Conservation (phyloP, 208 protist genomes). For the Acanthamoeba culbertsoni region DNA sequence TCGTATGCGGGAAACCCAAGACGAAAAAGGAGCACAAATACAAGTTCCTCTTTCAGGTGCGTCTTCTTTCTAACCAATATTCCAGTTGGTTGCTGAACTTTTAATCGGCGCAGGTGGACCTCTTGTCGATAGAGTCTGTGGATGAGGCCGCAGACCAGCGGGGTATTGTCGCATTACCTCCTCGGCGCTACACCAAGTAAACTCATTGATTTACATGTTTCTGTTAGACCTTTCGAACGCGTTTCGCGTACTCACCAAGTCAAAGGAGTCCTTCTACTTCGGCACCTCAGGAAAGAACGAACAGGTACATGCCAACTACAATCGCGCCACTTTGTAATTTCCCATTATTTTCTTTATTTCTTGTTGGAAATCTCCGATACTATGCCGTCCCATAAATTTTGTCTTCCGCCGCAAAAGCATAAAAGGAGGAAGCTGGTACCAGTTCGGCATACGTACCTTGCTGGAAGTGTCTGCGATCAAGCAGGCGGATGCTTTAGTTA, state of each 20-base stretch:
- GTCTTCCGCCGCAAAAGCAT: neutral
- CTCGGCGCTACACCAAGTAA: neutral
- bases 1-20: neutral
- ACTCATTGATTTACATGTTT: neutral
- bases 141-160: neutral
- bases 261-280: neutral
- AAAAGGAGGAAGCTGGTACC: neutral
- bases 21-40: constrained; percentile 22
- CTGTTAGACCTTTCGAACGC: neutral
- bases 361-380: neutral
- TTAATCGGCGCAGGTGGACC: neutral
- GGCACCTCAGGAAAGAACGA: neutral
- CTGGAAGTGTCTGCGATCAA: constrained; percentile 19
- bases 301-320: neutral
- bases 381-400: neutral
- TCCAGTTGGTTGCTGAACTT: neutral
- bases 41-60: constrained; percentile 46
- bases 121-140: neutral
- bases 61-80: neutral
- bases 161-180: neutral
- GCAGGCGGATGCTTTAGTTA: neutral
- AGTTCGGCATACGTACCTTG: neutral
- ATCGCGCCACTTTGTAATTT: neutral
- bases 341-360: neutral
- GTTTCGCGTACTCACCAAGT: constrained; percentile 9